These are phyloP conservation scores for Fusarium neocosmosporiellum DNA, from an alignment of 2,329 filamentous ascomycete genomes.

Conservation along the genomic window DNA sequence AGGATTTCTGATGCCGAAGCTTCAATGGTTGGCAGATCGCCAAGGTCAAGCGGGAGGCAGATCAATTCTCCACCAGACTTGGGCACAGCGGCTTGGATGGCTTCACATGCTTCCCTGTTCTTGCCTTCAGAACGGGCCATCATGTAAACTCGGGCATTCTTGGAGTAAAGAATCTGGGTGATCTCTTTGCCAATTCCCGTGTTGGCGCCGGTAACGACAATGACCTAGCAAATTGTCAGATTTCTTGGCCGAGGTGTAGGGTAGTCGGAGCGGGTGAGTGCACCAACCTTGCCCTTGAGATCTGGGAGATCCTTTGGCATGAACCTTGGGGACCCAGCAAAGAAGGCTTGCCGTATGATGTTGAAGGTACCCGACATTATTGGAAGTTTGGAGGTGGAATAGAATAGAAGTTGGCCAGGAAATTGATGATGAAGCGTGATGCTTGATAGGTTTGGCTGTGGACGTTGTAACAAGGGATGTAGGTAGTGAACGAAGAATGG, in stretches of 20 bases:
- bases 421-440: no score
- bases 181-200: slow-evolving; percentile 62
- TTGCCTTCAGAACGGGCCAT: slow-evolving; percentile 59
- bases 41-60: slow-evolving; percentile 57
- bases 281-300: slow-evolving; percentile 59
- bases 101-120: slow-evolving; percentile 54
- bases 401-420: no score
- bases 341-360: slow-evolving; percentile 16
- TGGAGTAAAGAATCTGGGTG: slow-evolving; percentile 62
- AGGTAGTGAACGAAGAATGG: no score
- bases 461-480: no score
- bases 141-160: slow-evolving; percentile 66
- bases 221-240: slow-evolving; percentile 48
- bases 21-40: slow-evolving; percentile 47
- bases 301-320: slow-evolving; percentile 73
- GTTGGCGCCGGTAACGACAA: slow-evolving; percentile 60
- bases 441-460: no score
- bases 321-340: slow-evolving; percentile 36
- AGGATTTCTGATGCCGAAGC: slow-evolving; percentile 40
- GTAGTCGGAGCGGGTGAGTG: background rate
- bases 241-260: background rate
- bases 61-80: slow-evolving; percentile 51
- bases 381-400: background rate
- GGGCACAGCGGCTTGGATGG: slow-evolving; percentile 51
- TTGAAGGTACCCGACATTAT: slow-evolving; percentile 6